These are phyloP conservation scores for Colletotrichum australisinense DNA, from an alignment of 2,329 filamentous ascomycete genomes.

Conservation along the genomic window DNA sequence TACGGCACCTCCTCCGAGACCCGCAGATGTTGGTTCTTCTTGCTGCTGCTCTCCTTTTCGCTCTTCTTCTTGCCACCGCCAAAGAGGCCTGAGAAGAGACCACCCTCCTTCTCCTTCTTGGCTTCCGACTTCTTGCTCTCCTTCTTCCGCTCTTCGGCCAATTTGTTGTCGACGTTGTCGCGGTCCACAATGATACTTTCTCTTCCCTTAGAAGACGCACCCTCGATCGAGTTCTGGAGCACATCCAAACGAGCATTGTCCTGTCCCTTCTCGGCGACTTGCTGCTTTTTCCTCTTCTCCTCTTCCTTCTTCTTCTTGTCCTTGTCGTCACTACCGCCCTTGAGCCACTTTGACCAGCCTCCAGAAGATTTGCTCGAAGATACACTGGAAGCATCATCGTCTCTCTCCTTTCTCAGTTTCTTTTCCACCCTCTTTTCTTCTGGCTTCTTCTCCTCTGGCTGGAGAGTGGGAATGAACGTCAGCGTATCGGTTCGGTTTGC, in stretches of 20 bases:
- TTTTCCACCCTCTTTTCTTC: conserved; percentile 61
- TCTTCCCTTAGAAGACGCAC: conserved; percentile 70
- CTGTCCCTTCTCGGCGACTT: conserved; percentile 67
- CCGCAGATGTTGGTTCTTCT: conserved; percentile 79
- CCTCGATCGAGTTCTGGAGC: conserved; percentile 88
- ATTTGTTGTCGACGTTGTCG: conserved; percentile 75
- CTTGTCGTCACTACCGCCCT: conserved; percentile 80
- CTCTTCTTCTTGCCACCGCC: conserved; percentile 89
- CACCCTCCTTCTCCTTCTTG: conserved; percentile 93
- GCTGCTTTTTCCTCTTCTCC: conserved; percentile 71
- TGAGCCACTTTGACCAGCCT: conserved; percentile 82
- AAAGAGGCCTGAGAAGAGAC: conserved; percentile 94
- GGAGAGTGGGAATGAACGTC: conserved; percentile 82
- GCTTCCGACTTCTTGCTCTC: conserved; percentile 81
- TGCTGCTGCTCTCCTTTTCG: conserved; percentile 78
- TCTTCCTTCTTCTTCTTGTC: conserved; percentile 73
- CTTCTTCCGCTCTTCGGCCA: conserved; percentile 87
- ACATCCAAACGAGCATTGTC: conserved; percentile 89
- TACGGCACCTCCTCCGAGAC: conserved; percentile 83
- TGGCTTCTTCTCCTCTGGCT: conserved; percentile 75
- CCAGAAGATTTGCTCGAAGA: conserved; percentile 79
- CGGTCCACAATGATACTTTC: conserved; percentile 89
- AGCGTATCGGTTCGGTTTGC: conserved; percentile 78
- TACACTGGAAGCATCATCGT: conserved; percentile 69
- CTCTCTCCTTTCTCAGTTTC: conserved; percentile 79